These are phyloP conservation scores for Xylaria castorea DNA, from an alignment of 495 filamentous ascomycete genomes.

Conservation along the genomic window DNA sequence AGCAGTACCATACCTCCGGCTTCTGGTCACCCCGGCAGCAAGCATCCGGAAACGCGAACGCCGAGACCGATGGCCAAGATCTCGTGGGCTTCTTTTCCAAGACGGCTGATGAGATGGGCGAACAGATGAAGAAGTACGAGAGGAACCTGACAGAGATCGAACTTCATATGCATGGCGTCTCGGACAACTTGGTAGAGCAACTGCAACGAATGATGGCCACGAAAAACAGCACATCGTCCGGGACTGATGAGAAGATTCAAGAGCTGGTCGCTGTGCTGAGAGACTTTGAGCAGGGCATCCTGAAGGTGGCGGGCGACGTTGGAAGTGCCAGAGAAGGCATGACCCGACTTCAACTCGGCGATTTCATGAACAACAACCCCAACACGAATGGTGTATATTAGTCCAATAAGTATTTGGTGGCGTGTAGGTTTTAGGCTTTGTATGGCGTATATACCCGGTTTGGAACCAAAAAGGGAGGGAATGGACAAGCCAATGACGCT, in stretches of 20 bases:
- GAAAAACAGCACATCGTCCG: constrained; percentile 53
- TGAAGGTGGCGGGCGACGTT: constrained; percentile 75
- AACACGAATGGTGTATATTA: constrained; percentile 41
- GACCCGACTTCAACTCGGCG: constrained; percentile 69
- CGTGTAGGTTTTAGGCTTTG: constrained; percentile 10
- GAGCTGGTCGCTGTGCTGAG: constrained; percentile 70
- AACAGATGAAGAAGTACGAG: constrained; percentile 69
- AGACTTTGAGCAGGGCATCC: constrained; percentile 80
- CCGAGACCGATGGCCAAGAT: constrained; percentile 67
- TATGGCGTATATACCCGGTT: constrained; percentile 27
- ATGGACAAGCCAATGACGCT: not conserved
- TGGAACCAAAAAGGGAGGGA: not conserved
- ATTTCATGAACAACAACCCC: constrained; percentile 46
- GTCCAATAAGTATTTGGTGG: constrained; percentile 12
- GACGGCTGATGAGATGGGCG: constrained; percentile 73
- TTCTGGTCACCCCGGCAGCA: constrained; percentile 58
- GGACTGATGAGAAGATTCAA: constrained; percentile 48
- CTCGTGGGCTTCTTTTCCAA: constrained; percentile 79
- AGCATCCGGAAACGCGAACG: constrained; percentile 39
- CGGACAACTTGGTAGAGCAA: constrained; percentile 71
- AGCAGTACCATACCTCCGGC: constrained; percentile 70
- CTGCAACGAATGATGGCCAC: constrained; percentile 69
- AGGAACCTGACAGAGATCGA: constrained; percentile 81
- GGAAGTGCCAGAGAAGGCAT: constrained; percentile 72
- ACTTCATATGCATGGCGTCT: constrained; percentile 77